phyloP scores from a whole-genome alignment of 1,284 basidiomycete species.

The Cutaneotrichosporon cutaneum region DNA sequence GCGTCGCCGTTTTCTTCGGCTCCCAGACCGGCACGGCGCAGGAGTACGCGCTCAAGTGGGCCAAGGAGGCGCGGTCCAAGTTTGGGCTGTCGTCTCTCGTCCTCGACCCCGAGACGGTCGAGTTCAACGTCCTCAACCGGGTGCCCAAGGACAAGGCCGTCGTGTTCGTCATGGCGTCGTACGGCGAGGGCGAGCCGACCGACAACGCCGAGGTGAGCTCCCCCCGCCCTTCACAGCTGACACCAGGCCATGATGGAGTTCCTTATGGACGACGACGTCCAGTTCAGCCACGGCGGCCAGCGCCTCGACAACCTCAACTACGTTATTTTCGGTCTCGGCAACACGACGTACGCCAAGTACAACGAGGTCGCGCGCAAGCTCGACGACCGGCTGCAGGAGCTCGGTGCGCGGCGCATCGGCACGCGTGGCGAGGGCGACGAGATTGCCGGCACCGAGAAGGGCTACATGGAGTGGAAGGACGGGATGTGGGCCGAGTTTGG shows the following conservation, averaged over 20 bases:
- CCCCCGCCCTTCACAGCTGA: background rate
- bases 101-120: slow-evolving; percentile 94
- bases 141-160: slow-evolving; percentile 81
- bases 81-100: slow-evolving; percentile 90
- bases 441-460: slow-evolving; percentile 98
- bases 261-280: slow-evolving; percentile 77
- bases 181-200: slow-evolving; percentile 98
- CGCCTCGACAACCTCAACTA: slow-evolving; percentile 85
- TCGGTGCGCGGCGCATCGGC: slow-evolving; percentile 83
- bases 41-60: slow-evolving; percentile 88
- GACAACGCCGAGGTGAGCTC: slow-evolving; percentile 85
- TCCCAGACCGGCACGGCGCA: slow-evolving; percentile 98
- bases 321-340: slow-evolving; percentile 90
- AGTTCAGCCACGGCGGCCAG: slow-evolving; percentile 68
- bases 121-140: slow-evolving; percentile 92
- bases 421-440: slow-evolving; percentile 94
- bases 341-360: slow-evolving; percentile 94
- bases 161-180: slow-evolving; percentile 91
- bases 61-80: slow-evolving; percentile 90
- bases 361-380: slow-evolving; percentile 81
- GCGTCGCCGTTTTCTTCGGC: slow-evolving; percentile 90
- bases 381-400: slow-evolving; percentile 69
- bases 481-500: slow-evolving; percentile 90
- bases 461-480: slow-evolving; percentile 99
- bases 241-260: slow-evolving; percentile 76